A percentile compares a stretch with the other conserved stretches of the same genome.
These are phyloP conservation scores for Pseudoneurospora amorphoporcata DNA, from an alignment of 495 filamentous ascomycete genomes.

Conservation along the genomic window DNA sequence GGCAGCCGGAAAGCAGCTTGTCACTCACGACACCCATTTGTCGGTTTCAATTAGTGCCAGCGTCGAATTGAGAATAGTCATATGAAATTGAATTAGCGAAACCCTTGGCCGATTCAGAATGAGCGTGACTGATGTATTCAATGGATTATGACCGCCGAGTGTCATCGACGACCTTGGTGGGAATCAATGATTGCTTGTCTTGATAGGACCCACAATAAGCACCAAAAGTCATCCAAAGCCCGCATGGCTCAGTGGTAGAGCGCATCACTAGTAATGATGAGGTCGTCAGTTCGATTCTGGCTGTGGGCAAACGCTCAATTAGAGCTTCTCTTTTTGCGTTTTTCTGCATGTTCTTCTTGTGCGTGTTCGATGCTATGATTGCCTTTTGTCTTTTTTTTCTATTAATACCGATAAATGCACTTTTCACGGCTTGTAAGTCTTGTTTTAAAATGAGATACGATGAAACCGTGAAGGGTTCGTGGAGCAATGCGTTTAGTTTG, in stretches of 20 bases:
- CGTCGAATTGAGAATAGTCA: too few species aligned
- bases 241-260: neutral
- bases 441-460: neutral
- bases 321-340: neutral
- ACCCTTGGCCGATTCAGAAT: too few species aligned
- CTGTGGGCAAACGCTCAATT: neutral
- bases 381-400: neutral
- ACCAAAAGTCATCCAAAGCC: neutral
- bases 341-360: neutral
- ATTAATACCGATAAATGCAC: rapidly evolving
- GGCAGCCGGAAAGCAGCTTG: too few species aligned
- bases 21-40: too few species aligned
- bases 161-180: neutral
- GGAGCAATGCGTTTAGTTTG: neutral
- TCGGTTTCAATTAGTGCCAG: too few species aligned
- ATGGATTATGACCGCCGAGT: neutral
- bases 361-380: neutral
- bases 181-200: rapidly evolving
- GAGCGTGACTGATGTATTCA: too few species aligned
- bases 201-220: neutral
- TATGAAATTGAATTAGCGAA: too few species aligned
- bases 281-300: neutral
- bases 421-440: neutral
- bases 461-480: neutral
- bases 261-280: neutral